Evolutionary conservation across 805 yeast genomes (phyloP).

Genomic region (Monosporozyma aquatica): DNA sequence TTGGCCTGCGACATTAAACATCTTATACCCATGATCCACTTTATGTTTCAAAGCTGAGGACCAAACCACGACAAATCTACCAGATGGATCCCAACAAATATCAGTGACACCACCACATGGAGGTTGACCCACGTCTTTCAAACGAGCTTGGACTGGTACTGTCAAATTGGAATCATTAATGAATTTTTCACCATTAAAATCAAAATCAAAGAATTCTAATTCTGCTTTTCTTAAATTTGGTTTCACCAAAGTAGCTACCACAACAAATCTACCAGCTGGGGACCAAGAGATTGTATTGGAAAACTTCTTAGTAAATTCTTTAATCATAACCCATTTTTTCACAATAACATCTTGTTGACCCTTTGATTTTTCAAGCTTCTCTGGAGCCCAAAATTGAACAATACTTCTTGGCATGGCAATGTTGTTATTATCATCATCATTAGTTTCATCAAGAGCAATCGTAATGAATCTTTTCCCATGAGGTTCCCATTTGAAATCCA

Average conservation of each 20-base stretch:
- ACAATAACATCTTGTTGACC: conserved; percentile 23
- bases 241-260: conserved; percentile 39
- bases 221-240: conserved; percentile 46
- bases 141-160: conserved; percentile 44
- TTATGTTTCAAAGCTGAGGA: conserved; percentile 79
- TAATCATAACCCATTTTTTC: conserved; percentile 52
- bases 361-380: conserved; percentile 34
- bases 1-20: conserved; percentile 78
- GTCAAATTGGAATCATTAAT: conserved; percentile 31
- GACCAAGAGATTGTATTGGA: conserved; percentile 76
- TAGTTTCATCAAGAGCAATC: conserved; percentile 51
- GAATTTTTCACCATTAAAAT: conserved; percentile 59
- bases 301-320: conserved; percentile 50
- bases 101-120: conserved; percentile 73
- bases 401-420: conserved; percentile 57
- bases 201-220: conserved; percentile 79
- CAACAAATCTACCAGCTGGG: conserved; percentile 85
- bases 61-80: conserved; percentile 82
- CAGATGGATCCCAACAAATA: conserved; percentile 91
- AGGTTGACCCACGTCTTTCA: conserved; percentile 53
- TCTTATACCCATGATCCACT: conserved; percentile 82
- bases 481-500: conserved; percentile 95
- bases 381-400: conserved; percentile 76
- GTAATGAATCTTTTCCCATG: conserved; percentile 76
- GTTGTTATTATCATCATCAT: conserved; percentile 33